These are phyloP conservation scores for Thymus quinquecostatus DNA, from an alignment of 257 asterid species.

Conservation along the genomic window DNA sequence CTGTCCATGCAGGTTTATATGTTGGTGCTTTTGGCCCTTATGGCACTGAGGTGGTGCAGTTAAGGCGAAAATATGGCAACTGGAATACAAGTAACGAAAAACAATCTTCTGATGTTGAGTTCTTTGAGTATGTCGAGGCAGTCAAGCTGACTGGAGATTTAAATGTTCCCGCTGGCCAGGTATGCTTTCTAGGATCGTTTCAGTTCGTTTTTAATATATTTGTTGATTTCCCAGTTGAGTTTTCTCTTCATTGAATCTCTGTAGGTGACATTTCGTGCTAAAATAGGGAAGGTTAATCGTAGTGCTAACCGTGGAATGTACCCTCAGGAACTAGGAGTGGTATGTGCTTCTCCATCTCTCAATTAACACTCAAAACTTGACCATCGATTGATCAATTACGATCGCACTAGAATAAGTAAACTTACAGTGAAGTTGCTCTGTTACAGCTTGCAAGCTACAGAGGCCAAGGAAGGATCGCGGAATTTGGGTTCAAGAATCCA, in stretches of 20 bases:
- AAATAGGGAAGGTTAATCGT: slow-evolving; percentile 73
- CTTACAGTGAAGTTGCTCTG: slow-evolving; percentile 24
- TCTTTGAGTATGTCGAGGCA: slow-evolving; percentile 97
- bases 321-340: slow-evolving; percentile 96
- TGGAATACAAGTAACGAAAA: slow-evolving; percentile 63
- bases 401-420: slow-evolving; percentile 10
- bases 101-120: slow-evolving; percentile 73
- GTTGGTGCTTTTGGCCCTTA: slow-evolving; percentile 99
- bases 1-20: slow-evolving; percentile 63
- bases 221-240: neutral
- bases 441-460: slow-evolving; percentile 77
- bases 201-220: neutral
- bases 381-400: neutral
- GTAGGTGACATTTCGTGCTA: slow-evolving; percentile 94
- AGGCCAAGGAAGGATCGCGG: slow-evolving; percentile 96
- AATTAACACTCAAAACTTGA: neutral
- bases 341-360: slow-evolving; percentile 36
- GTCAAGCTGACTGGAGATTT: slow-evolving; percentile 95
- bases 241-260: slow-evolving; percentile 12
- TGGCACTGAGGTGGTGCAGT: slow-evolving; percentile 89
- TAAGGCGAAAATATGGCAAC: slow-evolving; percentile 91
- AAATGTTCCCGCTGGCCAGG: slow-evolving; percentile 98
- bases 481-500: slow-evolving; percentile 79
- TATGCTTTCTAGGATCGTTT: slow-evolving; percentile 30
- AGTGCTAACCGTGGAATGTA: slow-evolving; percentile 68